Conservation (phyloP, 2,329 filamentous ascomycete genomes). For the Iodosphaeria phyllophila region DNA sequence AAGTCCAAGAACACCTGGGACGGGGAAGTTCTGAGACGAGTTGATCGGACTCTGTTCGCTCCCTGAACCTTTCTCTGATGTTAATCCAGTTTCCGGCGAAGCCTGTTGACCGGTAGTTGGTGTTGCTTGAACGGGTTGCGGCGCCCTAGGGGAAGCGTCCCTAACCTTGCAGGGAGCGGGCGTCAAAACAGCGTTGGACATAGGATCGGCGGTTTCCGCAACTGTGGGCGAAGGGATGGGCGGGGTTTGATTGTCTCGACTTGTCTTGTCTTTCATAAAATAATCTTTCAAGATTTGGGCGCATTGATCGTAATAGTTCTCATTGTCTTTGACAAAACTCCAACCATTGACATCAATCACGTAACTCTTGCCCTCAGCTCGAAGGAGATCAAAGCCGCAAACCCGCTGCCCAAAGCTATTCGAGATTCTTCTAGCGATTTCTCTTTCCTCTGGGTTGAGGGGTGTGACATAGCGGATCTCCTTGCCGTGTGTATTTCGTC, state of each 20-base stretch:
- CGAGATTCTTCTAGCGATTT: conserved; percentile 78
- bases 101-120: conserved; percentile 4
- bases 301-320: conserved; percentile 91
- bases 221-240: conserved; percentile 28
- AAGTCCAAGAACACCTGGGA: too few species aligned
- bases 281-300: conserved; percentile 72
- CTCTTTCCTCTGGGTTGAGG: conserved; percentile 60
- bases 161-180: too few species aligned
- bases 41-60: too few species aligned
- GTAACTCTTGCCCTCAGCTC: conserved; percentile 77
- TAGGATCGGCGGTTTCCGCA: conserved; percentile 19
- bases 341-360: conserved; percentile 98
- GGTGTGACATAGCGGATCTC: conserved; percentile 90
- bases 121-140: conserved; percentile 7
- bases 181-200: too few species aligned
- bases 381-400: conserved; percentile 85
- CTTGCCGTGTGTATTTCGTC: conserved; percentile 92
- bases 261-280: conserved; percentile 64
- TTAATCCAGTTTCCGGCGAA: too few species aligned
- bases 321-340: conserved; percentile 99
- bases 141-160: conserved; percentile 12
- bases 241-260: conserved; percentile 39
- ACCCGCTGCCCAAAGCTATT: conserved; percentile 85
- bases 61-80: too few species aligned
- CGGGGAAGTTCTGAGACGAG: too few species aligned